Evolutionary conservation across 176 grass and related monocot species (phyloP), one percentile per base, ranked within the genome.

Genomic region (Coix lacrymajobi): DNA sequence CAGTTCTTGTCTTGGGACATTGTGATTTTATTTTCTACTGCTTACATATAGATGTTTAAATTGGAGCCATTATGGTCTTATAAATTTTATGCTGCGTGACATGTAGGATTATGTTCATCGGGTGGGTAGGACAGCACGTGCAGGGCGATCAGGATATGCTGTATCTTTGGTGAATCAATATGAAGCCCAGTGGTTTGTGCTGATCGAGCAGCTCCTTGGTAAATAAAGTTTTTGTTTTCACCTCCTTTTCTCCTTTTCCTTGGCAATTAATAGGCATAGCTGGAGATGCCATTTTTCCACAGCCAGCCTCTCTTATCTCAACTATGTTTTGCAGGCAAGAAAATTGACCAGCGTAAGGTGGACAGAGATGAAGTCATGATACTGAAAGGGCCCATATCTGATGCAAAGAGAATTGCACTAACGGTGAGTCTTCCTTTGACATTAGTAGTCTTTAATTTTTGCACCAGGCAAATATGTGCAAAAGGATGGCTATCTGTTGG

Each of bases 61-160:
- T 62, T 82, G 24, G 62, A 44, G 33, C 26, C 41, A 41, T 38
- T 74, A 62, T 77, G 32, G 22, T 81, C 25, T 85, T 58, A 65
- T 58, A 65, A 68, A 49, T 26, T 16, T 52, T 67, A 28, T 63
- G 6, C 58, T 78, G 31, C 15, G 19, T 22, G 5, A n/a, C 81
- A 84, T 91, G 40, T 79, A 95, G 92, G 96, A 95, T 90, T 98
- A 98, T 79, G 82, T 98, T 61, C 96, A 98, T 95, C 90, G 91
- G 58, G 96, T 95, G 11, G 96, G 96, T 71, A 95, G 96, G 85
- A 98, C 96, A 60, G 92, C 96, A 66, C 92, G 96, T 82, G 93
- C 96, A 62, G 93, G 96, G 64, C 83, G 75, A 15, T 93, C 93
- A 85, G 96, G 96, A 60, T 84, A 92, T 37, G 96, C 96, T 20